Evolutionary conservation across 306 rosid genomes (phyloP), one percentile per base, ranked within the genome.

Genomic region (Cotoneaster glaucophyllus): DNA sequence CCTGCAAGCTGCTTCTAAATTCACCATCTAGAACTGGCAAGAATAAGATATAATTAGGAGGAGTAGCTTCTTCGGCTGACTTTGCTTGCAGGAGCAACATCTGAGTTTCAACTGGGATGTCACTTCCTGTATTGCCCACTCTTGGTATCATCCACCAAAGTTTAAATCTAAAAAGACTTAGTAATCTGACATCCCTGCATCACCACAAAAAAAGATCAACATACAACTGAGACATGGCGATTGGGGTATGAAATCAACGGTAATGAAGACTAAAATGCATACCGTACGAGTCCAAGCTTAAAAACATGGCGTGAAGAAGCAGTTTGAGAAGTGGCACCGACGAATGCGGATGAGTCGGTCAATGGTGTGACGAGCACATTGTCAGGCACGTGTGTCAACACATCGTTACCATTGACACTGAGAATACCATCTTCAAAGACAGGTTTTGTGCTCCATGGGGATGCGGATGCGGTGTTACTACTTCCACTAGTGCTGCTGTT

Each of bases 121-220:
- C 83, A 26, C 80, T 80, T 62, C 80, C 83, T 8, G 72, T 50
- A 63, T 17, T 69, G 26, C 83, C 83, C 39, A 80, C 58, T 50
- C 80, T 34, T 21, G 83, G 83, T 69, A 74, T 80, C 83, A 80
- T 80, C 83, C 83, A 80, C 79, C 79, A 80, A 4, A 80, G 18
- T 32, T 75, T 75, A 29, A 80, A 80, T 80, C 80, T 75, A 37
- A 74, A 80, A 9, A 80, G 58, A 59, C 72, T 68, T 41, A 80
- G 54, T 5, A 80, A 50, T 75, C 73, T 74, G 76, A 62, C 72
- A 74, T 69, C 73, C n/a, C 83, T 80, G 76, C 65, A 69, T 37
- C 61, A 62, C 11, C 6, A 29, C 59, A 50, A 25, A 70, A 70
- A 64, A 58, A 22, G 41, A n/a, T 52, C 43, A 39, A 39, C 43